Conservation (phyloP, 2,329 filamentous ascomycete genomes). For the Ophiostoma pallidulum region DNA sequence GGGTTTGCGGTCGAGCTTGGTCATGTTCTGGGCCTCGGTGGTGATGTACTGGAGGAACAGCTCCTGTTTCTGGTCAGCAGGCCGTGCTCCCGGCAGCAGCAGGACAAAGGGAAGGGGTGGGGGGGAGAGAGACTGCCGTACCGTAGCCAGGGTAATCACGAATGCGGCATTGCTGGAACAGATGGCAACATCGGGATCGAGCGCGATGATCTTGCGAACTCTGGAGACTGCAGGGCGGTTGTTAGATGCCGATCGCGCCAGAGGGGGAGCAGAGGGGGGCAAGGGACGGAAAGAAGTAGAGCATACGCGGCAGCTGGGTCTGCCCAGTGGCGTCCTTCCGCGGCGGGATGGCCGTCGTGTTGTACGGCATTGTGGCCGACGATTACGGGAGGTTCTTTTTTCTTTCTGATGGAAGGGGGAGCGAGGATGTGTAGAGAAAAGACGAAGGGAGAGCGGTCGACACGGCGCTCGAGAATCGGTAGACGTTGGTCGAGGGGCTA, state of each 20-base stretch:
- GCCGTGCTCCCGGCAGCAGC: not conserved
- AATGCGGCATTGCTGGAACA: constrained; percentile 94
- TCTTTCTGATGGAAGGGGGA: no score
- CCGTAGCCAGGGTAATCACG: constrained; percentile 82
- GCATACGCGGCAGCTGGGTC: constrained; percentile 72
- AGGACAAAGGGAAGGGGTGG: not conserved
- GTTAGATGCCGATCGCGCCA: no score
- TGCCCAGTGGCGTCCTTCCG: constrained; percentile 76
- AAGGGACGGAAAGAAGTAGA: not conserved
- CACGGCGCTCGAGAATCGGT: not conserved
- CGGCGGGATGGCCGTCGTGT: constrained; percentile 73
- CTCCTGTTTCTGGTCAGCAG: no score
- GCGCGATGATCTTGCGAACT: constrained; percentile 88
- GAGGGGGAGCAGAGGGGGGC: no score
- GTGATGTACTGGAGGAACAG: constrained; percentile 93
- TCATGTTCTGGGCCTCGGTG: constrained; percentile 74
- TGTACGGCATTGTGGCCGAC: constrained; percentile 65
- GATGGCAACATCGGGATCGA: constrained; percentile 74
- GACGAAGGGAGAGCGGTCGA: not conserved
- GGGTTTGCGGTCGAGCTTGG: constrained; percentile 85
- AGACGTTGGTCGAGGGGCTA: no score
- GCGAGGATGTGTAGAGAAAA: not conserved
- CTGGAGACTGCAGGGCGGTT: constrained; percentile 61
- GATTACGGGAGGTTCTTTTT: no score
- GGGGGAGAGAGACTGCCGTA: constrained; percentile 37